Conservation (phyloP, 257 asterid genomes). For the Lycium ferocissimum region DNA sequence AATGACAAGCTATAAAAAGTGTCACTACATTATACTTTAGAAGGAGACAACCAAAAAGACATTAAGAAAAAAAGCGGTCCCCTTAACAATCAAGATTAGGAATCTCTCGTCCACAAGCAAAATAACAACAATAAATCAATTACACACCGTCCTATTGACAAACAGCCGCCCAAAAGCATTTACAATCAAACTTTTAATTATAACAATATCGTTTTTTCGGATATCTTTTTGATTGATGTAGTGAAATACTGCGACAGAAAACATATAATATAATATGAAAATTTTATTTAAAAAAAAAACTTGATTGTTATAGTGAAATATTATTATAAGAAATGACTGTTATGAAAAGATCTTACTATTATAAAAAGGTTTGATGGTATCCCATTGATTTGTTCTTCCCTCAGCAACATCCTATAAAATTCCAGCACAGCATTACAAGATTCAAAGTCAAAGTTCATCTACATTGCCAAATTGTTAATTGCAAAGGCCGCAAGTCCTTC, state of each 20-base stretch:
- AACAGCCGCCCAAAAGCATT: constrained; percentile 6
- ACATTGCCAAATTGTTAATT: neutral
- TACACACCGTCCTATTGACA: neutral
- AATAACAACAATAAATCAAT: neutral
- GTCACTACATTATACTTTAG: neutral
- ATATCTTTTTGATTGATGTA: too few species aligned
- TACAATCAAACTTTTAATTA: too few species aligned
- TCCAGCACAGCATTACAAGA: neutral
- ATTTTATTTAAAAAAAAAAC: too few species aligned
- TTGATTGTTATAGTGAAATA: too few species aligned
- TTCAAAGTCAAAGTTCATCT: neutral
- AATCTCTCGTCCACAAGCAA: neutral
- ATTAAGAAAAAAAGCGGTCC: too few species aligned
- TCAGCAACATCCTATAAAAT: neutral
- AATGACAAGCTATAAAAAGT: neutral
- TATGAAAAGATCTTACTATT: too few species aligned
- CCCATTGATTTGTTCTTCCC: neutral
- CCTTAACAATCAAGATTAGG: neutral
- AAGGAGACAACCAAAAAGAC: neutral
- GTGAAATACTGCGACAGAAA: too few species aligned
- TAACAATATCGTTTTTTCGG: too few species aligned
- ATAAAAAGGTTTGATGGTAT: too few species aligned
- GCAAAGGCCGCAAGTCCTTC: neutral
- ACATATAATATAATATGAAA: too few species aligned
- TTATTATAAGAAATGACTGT: too few species aligned